Conservation (phyloP, 2,329 filamentous ascomycete genomes). For the Aspergillus persii region DNA sequence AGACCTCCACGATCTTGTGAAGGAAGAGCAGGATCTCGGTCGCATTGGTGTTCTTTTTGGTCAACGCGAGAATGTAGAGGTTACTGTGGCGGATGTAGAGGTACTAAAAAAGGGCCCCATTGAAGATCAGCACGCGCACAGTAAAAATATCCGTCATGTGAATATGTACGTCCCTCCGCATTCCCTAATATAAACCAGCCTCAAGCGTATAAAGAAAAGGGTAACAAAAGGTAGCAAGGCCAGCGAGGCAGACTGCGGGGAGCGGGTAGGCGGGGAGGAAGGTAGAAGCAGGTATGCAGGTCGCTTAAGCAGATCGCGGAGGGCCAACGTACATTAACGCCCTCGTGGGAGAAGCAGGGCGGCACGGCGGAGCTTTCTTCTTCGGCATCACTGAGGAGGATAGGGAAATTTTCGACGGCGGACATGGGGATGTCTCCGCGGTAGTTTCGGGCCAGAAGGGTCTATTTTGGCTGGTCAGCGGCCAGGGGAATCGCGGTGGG, state of each 20-base stretch:
- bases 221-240: neutral
- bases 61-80: slow-evolving; percentile 94
- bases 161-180: neutral
- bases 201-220: neutral
- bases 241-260: slow-evolving; percentile 16
- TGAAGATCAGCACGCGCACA: neutral
- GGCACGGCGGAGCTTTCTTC: slow-evolving; percentile 97
- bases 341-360: slow-evolving; percentile 96
- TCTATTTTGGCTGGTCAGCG: slow-evolving; percentile 54
- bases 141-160: neutral
- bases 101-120: slow-evolving; percentile 58
- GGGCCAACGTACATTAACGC: slow-evolving; percentile 76
- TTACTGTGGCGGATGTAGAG: slow-evolving; percentile 99
- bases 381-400: slow-evolving; percentile 95
- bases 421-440: slow-evolving; percentile 99
- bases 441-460: slow-evolving; percentile 97
- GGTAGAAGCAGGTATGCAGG: neutral
- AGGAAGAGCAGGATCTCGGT: slow-evolving; percentile 97
- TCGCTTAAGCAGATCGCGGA: neutral
- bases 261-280: slow-evolving; percentile 11
- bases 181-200: neutral
- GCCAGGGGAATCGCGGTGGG: slow-evolving; percentile 3
- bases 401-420: slow-evolving; percentile 94
- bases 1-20: slow-evolving; percentile 97
- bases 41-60: slow-evolving; percentile 98